Percentiles rank a stretch among this genome's conserved stretches.
Conservation (phyloP, 73 alveolate genomes). For the Blepharisma stoltei region DNA sequence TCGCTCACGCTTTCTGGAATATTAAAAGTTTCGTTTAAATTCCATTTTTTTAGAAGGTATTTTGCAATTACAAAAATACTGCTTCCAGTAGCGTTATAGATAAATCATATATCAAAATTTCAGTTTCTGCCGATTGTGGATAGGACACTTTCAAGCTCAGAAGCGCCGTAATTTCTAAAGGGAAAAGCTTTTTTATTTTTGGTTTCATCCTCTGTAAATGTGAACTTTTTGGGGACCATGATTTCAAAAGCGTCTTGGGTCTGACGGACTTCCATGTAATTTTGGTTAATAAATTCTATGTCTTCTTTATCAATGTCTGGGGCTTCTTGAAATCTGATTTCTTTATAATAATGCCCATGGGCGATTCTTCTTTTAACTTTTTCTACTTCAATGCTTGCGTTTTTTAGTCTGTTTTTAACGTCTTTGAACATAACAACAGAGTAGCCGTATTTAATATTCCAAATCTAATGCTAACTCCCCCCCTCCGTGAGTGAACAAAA, state of each 20-base stretch:
- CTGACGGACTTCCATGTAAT: neutral
- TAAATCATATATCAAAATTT: constrained; percentile 21
- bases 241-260: neutral
- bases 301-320: constrained; percentile 1
- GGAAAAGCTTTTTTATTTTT: neutral
- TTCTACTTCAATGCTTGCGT: neutral
- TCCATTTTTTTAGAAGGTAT: constrained; percentile 20
- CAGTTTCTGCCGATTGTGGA: neutral
- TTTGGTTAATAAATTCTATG: neutral
- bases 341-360: neutral
- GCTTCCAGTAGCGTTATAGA: neutral
- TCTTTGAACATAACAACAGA: constrained; percentile 4
- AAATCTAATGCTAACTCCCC: no score
- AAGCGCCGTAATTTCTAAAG: neutral
- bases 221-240: neutral
- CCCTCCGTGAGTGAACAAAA: no score
- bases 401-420: neutral
- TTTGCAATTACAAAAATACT: constrained; percentile 30
- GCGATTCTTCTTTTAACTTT: constrained; percentile 11
- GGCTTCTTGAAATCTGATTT: no score
- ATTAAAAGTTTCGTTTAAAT: constrained; percentile 41
- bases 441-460: no score
- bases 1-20: constrained; percentile 44
- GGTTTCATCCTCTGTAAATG: neutral
- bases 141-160: constrained; percentile 2